These are phyloP conservation scores for Scalesia atractyloides DNA, from an alignment of 129 eudicot genomes.

Conservation along the genomic window DNA sequence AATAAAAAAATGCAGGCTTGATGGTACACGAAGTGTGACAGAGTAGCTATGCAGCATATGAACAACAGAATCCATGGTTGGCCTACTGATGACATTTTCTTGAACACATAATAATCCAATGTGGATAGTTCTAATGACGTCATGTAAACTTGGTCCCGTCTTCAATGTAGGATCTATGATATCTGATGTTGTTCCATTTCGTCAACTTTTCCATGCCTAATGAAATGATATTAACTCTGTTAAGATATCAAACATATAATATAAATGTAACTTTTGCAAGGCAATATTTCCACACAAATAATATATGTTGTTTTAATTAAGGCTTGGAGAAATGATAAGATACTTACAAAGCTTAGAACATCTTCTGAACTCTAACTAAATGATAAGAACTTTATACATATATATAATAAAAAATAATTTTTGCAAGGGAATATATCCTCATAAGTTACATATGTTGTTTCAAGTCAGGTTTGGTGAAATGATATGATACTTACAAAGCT, in stretches of 20 bases:
- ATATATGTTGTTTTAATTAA: not conserved
- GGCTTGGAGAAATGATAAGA: not conserved
- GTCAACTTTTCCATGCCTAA: conserved; percentile 11
- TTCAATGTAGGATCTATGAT: conserved; percentile 4
- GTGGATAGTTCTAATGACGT: not conserved
- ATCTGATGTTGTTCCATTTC: not conserved
- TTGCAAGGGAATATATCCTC: not conserved
- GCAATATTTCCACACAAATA: too few relatives aligned
- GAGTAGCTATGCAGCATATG: not conserved
- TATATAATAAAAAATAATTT: not conserved
- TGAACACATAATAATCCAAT: conserved; percentile 6
- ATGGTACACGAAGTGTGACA: not conserved
- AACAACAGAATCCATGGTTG: conserved; percentile 2
- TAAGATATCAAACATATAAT: not conserved
- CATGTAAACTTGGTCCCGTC: not conserved
- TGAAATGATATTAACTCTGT: not conserved
- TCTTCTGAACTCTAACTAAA: not conserved
- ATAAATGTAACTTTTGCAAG: too few relatives aligned
- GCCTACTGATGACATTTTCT: not conserved
- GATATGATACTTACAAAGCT: not conserved
- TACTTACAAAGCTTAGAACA: not conserved
- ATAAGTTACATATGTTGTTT: not conserved
- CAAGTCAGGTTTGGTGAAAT: not conserved
- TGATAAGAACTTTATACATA: not conserved
- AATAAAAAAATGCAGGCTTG: not conserved